These are phyloP conservation scores for Thraustochytrium striatum DNA, from an alignment of 352 stramenopile genomes.

Conservation along the genomic window DNA sequence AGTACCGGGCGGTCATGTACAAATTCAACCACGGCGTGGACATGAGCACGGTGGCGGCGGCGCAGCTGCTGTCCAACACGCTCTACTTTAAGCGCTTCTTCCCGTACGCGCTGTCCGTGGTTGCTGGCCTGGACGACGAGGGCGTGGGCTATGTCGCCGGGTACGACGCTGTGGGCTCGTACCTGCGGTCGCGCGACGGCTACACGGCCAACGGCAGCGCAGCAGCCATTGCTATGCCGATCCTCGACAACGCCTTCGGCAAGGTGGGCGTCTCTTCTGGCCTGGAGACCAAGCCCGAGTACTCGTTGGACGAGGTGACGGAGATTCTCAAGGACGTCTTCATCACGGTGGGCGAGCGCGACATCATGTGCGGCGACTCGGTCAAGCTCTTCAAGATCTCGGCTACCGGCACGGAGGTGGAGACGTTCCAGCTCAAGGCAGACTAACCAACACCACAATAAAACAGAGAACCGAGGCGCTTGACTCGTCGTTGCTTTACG, in stretches of 20 bases:
- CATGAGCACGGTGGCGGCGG: conserved; percentile 83
- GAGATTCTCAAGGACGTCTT: conserved; percentile 98
- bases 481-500: neutral
- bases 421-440: conserved; percentile 43
- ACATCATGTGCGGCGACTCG: conserved; percentile 72
- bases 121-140: conserved; percentile 88
- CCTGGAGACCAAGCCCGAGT: conserved; percentile 80
- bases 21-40: conserved; percentile 89
- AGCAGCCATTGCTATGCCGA: conserved; percentile 83
- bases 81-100: conserved; percentile 97
- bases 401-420: neutral
- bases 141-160: conserved; percentile 68
- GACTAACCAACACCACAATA: conserved; percentile 3
- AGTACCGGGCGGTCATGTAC: conserved; percentile 75
- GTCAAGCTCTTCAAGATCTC: conserved; percentile 49
- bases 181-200: conserved; percentile 29
- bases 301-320: conserved; percentile 86
- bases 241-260: conserved; percentile 94
- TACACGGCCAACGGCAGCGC: conserved; percentile 45
- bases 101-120: conserved; percentile 96
- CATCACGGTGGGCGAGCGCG: conserved; percentile 92
- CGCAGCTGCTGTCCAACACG: conserved; percentile 95
- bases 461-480: neutral
- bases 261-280: conserved; percentile 58
- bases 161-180: conserved; percentile 47